Evolutionary conservation across 1,139 yeast genomes (phyloP).

Genomic region (Taphrina deformans): DNA sequence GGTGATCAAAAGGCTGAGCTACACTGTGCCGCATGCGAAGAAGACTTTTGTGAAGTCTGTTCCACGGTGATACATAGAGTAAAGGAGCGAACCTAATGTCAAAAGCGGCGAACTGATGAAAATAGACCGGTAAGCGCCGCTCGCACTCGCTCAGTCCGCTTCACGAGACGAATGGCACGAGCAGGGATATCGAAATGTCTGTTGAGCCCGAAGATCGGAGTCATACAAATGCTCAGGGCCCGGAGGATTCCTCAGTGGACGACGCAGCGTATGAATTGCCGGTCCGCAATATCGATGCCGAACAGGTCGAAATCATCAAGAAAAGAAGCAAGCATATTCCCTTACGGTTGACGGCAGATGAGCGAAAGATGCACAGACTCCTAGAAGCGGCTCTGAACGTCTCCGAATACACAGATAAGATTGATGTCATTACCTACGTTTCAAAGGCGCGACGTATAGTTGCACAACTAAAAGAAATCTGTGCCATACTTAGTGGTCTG

Average conservation of each 20-base stretch:
- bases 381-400: slow-evolving; percentile 53
- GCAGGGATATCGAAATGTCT: slow-evolving; percentile 31
- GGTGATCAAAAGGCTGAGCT: slow-evolving; percentile 67
- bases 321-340: slow-evolving; percentile 61
- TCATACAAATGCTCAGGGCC: neutral
- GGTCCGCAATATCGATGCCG: slow-evolving; percentile 41
- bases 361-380: slow-evolving; percentile 61
- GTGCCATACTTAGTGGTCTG: slow-evolving; percentile 70
- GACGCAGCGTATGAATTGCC: slow-evolving; percentile 37
- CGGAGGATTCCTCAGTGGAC: slow-evolving; percentile 33
- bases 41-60: slow-evolving; percentile 66
- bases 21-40: slow-evolving; percentile 60
- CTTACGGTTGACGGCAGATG: slow-evolving; percentile 62
- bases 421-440: slow-evolving; percentile 62
- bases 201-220: slow-evolving; percentile 31
- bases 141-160: slow-evolving; percentile 27
- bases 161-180: slow-evolving; percentile 16
- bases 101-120: neutral
- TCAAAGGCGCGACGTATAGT: slow-evolving; percentile 68
- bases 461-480: slow-evolving; percentile 66
- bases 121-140: slow-evolving; percentile 55
- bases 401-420: slow-evolving; percentile 72
- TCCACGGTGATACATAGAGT: slow-evolving; percentile 60
- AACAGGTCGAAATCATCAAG: slow-evolving; percentile 41
- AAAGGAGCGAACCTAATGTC: neutral